These are phyloP conservation scores for Butyriboletus loyo DNA, from an alignment of 768 basidiomycete genomes.

Conservation along the genomic window DNA sequence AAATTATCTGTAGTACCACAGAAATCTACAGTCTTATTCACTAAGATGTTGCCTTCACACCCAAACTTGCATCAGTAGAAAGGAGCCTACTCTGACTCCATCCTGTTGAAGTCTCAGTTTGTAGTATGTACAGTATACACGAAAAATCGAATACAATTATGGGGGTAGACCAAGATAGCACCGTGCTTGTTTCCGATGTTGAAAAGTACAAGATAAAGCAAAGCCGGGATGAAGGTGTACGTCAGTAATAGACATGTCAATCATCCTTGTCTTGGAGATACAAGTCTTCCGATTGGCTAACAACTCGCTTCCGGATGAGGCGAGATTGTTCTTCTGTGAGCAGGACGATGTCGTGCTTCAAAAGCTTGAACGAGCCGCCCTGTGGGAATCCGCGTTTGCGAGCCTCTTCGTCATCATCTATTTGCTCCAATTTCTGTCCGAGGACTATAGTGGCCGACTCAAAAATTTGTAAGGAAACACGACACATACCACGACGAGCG, in stretches of 20 bases:
- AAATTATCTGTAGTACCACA: too few species aligned
- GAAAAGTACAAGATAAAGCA: not conserved
- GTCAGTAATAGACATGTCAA: not conserved
- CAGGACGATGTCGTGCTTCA: conserved; percentile 46
- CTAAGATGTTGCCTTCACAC: too few species aligned
- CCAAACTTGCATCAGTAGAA: too few species aligned
- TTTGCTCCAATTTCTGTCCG: conserved; percentile 47
- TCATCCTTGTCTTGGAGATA: conserved; percentile 1
- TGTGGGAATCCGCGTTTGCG: conserved; percentile 48
- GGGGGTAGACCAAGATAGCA: not conserved
- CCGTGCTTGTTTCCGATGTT: not conserved
- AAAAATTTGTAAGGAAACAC: not conserved
- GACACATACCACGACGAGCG: conserved; percentile 67
- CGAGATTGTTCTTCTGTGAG: conserved; percentile 42
- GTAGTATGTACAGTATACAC: not conserved
- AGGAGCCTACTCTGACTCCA: not conserved
- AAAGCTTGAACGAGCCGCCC: conserved; percentile 45
- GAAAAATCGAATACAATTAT: not conserved
- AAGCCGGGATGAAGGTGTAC: not conserved
- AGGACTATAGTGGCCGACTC: not conserved
- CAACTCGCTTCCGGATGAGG: conserved; percentile 20
- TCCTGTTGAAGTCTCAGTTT: not conserved
- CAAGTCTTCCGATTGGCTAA: conserved; percentile 9
- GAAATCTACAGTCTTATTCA: too few species aligned
- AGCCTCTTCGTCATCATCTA: conserved; percentile 53